Conservation (phyloP, 306 rosid genomes). For the Argentina anserina region DNA sequence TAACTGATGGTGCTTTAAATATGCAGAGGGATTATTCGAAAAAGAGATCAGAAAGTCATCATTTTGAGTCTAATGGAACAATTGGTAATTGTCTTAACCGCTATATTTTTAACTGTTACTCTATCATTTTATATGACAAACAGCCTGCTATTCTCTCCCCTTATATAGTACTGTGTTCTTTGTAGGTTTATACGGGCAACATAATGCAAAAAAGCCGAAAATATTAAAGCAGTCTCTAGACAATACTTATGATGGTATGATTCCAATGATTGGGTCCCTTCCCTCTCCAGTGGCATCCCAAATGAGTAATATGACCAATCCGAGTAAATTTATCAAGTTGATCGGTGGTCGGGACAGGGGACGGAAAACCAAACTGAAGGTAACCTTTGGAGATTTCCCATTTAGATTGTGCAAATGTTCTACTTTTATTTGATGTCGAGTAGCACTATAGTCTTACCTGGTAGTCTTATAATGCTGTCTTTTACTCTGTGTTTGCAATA, state of each 20-base stretch:
- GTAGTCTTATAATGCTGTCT: conserved; percentile 1
- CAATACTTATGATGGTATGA: conserved; percentile 58
- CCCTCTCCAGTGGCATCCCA: conserved; percentile 97
- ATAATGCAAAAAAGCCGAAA: conserved; percentile 71
- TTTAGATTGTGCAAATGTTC: neutral
- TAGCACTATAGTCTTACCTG: neutral
- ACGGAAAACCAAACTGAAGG: conserved; percentile 76
- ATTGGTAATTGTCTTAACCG: conserved; percentile 49
- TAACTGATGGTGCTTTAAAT: conserved; percentile 14
- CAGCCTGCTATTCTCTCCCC: conserved; percentile 3
- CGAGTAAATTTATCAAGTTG: conserved; percentile 75
- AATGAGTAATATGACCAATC: conserved; percentile 86
- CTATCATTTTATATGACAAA: conserved; percentile 14
- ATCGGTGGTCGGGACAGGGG: conserved; percentile 90
- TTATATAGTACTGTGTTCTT: conserved; percentile 22
- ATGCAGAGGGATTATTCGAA: conserved; percentile 82
- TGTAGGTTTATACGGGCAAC: conserved; percentile 79
- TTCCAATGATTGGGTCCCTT: conserved; percentile 66
- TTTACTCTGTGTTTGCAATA: conserved; percentile 17
- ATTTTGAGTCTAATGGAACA: conserved; percentile 76
- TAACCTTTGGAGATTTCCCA: conserved; percentile 33
- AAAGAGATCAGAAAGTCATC: conserved; percentile 75
- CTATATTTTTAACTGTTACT: conserved; percentile 6
- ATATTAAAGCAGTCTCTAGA: conserved; percentile 65
- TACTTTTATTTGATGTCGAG: neutral